Evolutionary conservation across 2,329 filamentous ascomycete genomes (phyloP).

Genomic region (Pestalotiopsis sp.): DNA sequence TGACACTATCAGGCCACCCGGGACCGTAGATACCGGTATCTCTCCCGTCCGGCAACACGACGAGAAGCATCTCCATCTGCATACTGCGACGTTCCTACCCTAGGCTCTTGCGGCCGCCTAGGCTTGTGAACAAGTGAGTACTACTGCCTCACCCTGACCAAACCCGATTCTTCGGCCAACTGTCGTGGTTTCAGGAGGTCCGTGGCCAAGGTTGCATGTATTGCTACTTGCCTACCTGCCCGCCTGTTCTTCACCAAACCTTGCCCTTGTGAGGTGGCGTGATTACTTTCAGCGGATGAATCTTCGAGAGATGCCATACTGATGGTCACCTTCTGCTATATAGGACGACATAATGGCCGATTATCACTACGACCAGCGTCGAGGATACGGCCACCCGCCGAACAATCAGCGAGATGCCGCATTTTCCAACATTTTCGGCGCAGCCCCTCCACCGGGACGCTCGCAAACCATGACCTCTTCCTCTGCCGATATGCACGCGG

Average conservation of each 20-base stretch:
- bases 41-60: background rate
- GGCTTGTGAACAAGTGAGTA: conserved; percentile 30
- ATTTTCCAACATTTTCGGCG: conserved; percentile 94
- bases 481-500: conserved; percentile 46
- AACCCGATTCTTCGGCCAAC: background rate
- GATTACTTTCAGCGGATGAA: background rate
- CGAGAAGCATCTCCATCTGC: conserved; percentile 16
- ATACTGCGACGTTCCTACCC: conserved; percentile 30
- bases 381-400: conserved; percentile 51
- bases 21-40: background rate
- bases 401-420: conserved; percentile 86
- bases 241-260: background rate
- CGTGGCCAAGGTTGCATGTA: background rate
- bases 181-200: background rate
- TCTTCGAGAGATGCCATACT: background rate
- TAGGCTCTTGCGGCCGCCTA: conserved; percentile 36
- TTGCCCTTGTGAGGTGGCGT: background rate
- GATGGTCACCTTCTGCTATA: conserved; percentile 28
- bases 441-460: conserved; percentile 80
- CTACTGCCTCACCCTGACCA: conserved; percentile 6
- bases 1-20: background rate
- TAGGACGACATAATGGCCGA: conserved; percentile 59
- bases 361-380: conserved; percentile 58
- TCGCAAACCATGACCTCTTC: conserved; percentile 95
- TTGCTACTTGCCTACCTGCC: no score